Conservation (phyloP, 495 filamentous ascomycete genomes). For the Aspergillus hancockii region DNA sequence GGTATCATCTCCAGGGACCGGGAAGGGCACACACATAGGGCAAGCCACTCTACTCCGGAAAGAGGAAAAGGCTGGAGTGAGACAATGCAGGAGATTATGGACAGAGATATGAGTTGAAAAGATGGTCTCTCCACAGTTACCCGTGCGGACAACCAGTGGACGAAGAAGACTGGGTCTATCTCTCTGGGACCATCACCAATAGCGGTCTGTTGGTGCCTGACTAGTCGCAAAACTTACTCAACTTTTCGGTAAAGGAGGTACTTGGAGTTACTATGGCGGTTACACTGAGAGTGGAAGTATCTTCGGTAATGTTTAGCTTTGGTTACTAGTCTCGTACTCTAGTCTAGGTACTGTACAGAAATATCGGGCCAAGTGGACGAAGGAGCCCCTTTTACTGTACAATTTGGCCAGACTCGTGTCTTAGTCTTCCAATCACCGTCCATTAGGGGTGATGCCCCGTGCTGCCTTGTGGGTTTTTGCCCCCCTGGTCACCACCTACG, state of each 20-base stretch:
- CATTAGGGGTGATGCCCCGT: no score
- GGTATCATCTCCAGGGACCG: not conserved
- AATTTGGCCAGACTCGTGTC: no score
- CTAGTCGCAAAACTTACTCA: conserved; percentile 7
- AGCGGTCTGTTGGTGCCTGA: conserved; percentile 15
- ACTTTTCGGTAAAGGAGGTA: not conserved
- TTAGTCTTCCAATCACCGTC: no score
- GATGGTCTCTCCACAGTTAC: conserved; percentile 19
- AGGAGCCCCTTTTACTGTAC: no score
- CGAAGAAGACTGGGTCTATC: not conserved
- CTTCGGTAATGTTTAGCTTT: not conserved
- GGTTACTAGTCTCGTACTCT: no score
- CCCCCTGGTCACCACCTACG: no score
- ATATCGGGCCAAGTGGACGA: no score
- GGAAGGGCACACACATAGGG: not conserved
- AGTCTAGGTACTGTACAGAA: no score
- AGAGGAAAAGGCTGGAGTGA: not conserved
- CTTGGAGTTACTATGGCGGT: no score
- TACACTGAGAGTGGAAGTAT: not conserved
- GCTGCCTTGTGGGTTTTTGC: no score
- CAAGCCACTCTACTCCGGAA: not conserved
- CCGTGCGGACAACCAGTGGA: conserved; percentile 23
- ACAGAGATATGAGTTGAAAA: not conserved
- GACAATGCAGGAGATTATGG: not conserved
- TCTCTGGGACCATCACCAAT: conserved; percentile 18